Evolutionary conservation across 768 basidiomycete species (phyloP), one percentile per base, ranked within the genome.

Genomic region (Lentinula lateritia): DNA sequence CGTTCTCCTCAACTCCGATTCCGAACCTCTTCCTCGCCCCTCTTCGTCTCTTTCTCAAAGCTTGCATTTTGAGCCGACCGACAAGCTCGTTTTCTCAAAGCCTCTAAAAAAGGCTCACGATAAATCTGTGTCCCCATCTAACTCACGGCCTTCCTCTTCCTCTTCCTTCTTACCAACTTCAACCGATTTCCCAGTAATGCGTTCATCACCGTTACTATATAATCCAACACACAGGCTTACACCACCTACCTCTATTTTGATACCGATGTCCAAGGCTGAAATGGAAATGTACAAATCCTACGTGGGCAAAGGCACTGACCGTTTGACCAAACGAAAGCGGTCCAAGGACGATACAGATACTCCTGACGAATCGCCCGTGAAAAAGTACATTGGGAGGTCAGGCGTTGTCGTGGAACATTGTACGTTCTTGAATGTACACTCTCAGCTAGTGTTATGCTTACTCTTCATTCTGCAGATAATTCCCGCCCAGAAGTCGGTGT

Each of bases 401-500:
- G 85, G 80, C 1, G 82, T 87, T 52, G 89, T 94, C 41, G 83
- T 89, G 16, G 74, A 88, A 42, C 93, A 94, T 71, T 94, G 92
- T 88, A 67, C 68, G 88, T 82, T n/a, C 58, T 52, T 41, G 68
- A 58, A 58, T 50, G 60, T 54, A 39, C 38, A 8, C 38, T 55
- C 41, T 13, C 57, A 20, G 16, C 28, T 12, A 45, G 38, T 46
- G 63, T 59, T 32, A 32, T 15, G 15, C 38, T 61, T 7, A 38
- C 62, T 20, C 59, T 60, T 41, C 50, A 23, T 43, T 45, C 43
- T 38, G 50, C 65, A 97, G 96, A 99, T 74, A 98, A 99, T 72
- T 82, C 86, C 13, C 85, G 97, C 10, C 95, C 95, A 6, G 95
- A 99, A 62, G 90, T 96, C 9, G 94, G 93, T 61, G 85, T 93